phyloP scores from a whole-genome alignment of 768 basidiomycete species.

The Trametes punicea region DNA sequence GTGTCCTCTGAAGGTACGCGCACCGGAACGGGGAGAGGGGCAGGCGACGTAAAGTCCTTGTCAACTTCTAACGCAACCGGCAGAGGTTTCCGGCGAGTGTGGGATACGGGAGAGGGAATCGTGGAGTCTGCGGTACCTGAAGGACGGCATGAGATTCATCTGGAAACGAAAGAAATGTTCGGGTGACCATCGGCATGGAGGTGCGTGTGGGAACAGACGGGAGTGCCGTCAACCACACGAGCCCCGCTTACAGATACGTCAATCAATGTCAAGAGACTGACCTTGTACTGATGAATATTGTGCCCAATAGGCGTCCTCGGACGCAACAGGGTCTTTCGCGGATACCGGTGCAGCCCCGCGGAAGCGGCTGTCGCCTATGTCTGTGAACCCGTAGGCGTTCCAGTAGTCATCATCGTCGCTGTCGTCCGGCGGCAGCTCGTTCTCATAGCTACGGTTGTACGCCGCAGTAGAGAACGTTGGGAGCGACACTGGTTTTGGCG shows the following conservation, averaged over 20 bases:
- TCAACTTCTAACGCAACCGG: constrained; percentile 17
- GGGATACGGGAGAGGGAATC: constrained; percentile 47
- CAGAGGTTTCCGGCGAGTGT: constrained; percentile 28
- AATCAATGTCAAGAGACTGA: constrained; percentile 28
- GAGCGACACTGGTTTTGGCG: constrained; percentile 20
- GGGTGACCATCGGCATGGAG: not conserved
- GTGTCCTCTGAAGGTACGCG: constrained; percentile 16
- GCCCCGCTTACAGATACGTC: not conserved
- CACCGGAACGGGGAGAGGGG: constrained; percentile 24
- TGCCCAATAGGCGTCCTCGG: constrained; percentile 74
- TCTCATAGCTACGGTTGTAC: constrained; percentile 4
- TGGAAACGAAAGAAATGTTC: not conserved
- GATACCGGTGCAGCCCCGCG: constrained; percentile 21
- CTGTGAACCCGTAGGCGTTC: constrained; percentile 54
- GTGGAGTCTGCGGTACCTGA: constrained; percentile 74
- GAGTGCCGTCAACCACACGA: not conserved
- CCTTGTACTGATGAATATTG: constrained; percentile 70
- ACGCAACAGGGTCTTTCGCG: constrained; percentile 27
- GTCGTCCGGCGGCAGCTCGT: constrained; percentile 29
- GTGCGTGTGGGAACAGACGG: not conserved
- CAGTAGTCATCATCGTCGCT: constrained; percentile 59
- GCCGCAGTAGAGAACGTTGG: constrained; percentile 1
- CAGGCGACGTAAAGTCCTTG: constrained; percentile 22
- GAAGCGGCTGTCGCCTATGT: constrained; percentile 27
- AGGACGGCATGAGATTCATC: not conserved